Conservation (phyloP, 495 filamentous ascomycete species). For the Cetradonia linearis region DNA sequence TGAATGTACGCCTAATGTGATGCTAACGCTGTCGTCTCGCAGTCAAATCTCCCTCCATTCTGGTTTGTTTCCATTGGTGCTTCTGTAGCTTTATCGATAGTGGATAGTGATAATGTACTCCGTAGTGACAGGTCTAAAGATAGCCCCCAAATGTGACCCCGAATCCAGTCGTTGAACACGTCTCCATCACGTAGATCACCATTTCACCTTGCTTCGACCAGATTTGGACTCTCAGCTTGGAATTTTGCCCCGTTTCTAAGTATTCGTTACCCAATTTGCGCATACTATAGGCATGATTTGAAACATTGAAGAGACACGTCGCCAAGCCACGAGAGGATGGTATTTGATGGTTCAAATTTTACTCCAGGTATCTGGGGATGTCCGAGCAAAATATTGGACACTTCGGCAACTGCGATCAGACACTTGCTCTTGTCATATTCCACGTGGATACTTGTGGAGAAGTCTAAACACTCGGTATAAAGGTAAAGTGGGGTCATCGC, state of each 20-base stretch:
- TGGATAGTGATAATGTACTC: conserved; percentile 9
- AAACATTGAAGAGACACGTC: neutral
- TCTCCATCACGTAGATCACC: neutral
- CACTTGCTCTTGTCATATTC: neutral
- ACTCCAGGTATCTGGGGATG: neutral
- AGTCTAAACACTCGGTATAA: neutral
- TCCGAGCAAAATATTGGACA: neutral
- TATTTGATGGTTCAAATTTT: neutral
- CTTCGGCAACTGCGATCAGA: neutral
- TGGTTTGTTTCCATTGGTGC: conserved; percentile 2
- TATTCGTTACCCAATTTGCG: neutral
- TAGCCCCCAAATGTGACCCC: conserved; percentile 12
- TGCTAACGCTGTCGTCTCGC: neutral
- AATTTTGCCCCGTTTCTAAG: no score
- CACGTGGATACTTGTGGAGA: conserved; percentile 4
- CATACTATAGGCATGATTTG: neutral
- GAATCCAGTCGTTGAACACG: neutral
- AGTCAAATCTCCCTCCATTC: conserved; percentile 3
- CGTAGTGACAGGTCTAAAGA: conserved; percentile 7
- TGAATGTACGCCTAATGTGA: neutral
- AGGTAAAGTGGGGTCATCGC: neutral
- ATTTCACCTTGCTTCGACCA: conserved; percentile 2
- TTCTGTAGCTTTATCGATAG: neutral
- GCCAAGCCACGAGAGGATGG: conserved; percentile 5
- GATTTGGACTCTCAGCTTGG: neutral